Conservation (phyloP, 495 filamentous ascomycete genomes). For the Amphirosellinia nigrospora region DNA sequence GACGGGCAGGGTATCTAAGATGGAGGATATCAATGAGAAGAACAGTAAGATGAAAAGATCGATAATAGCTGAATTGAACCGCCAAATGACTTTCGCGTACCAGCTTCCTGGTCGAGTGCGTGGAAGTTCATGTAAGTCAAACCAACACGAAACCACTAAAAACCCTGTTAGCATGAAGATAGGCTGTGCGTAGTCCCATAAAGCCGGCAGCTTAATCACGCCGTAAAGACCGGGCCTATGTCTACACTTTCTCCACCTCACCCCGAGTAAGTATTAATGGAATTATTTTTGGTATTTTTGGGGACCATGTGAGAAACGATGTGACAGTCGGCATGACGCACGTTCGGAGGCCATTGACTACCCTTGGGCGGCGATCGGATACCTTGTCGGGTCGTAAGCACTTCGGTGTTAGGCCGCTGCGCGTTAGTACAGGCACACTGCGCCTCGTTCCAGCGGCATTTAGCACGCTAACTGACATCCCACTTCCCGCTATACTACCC, state of each 20-base stretch:
- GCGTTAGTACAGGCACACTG: background rate
- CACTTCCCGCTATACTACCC: background rate
- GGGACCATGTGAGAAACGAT: background rate
- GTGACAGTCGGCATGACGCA: background rate
- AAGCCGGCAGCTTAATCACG: background rate
- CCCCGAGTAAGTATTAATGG: background rate
- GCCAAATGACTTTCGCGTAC: background rate
- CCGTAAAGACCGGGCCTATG: background rate
- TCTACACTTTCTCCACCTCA: background rate
- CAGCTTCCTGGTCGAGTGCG: background rate
- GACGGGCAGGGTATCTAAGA: background rate
- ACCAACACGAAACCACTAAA: background rate
- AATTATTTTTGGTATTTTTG: too few relatives aligned
- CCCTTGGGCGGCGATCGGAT: background rate
- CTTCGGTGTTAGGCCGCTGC: background rate
- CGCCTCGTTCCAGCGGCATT: background rate
- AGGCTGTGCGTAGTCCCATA: background rate
- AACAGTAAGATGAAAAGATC: background rate
- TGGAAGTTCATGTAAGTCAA: background rate
- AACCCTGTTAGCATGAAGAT: too few relatives aligned
- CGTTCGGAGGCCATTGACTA: background rate
- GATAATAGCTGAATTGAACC: background rate
- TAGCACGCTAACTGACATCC: background rate
- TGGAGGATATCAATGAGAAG: background rate
- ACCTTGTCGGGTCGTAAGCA: background rate